These are phyloP conservation scores for Rhinocladiella similis DNA, from an alignment of 2,329 filamentous ascomycete species.

Conservation along the genomic window DNA sequence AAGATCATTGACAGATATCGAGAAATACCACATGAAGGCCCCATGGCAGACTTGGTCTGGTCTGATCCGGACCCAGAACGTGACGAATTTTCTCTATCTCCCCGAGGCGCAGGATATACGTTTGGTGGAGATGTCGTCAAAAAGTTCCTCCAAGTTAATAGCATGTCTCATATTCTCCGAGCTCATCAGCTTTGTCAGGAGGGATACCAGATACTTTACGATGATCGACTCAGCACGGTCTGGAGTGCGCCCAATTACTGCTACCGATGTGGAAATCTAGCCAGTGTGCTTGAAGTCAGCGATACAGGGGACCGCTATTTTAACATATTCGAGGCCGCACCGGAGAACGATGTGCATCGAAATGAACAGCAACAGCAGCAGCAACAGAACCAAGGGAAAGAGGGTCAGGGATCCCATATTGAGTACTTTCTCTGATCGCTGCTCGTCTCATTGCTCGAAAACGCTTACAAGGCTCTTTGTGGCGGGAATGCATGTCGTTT, in stretches of 20 bases:
- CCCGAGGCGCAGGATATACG: conserved; percentile 91
- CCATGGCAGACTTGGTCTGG: conserved; percentile 99
- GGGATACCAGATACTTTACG: conserved; percentile 94
- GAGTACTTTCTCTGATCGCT: conserved; percentile 62
- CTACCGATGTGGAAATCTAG: conserved; percentile 95
- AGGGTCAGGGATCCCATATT: conserved; percentile 70
- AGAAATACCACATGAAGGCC: conserved; percentile 96
- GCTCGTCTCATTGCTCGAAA: conserved; percentile 7
- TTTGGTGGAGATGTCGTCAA: conserved; percentile 97
- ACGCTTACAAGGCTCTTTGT: not conserved
- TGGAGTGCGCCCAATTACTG: conserved; percentile 98
- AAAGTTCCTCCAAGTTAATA: conserved; percentile 96
- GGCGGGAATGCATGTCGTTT: not conserved
- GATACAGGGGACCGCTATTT: conserved; percentile 92
- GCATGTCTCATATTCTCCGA: conserved; percentile 94
- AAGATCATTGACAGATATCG: conserved; percentile 99
- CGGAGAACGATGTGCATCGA: conserved; percentile 89
- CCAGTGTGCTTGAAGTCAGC: conserved; percentile 93
- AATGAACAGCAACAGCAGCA: conserved; percentile 70
- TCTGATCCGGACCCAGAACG: conserved; percentile 96
- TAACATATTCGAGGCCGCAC: conserved; percentile 96
- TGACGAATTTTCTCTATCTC: conserved; percentile 93
- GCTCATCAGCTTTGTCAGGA: conserved; percentile 99
- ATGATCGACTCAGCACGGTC: conserved; percentile 90
- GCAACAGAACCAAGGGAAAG: conserved; percentile 48